Evolutionary conservation across 805 yeast species (phyloP), one percentile per base, ranked within the genome.

Genomic region (Yueomyces sinensis): DNA sequence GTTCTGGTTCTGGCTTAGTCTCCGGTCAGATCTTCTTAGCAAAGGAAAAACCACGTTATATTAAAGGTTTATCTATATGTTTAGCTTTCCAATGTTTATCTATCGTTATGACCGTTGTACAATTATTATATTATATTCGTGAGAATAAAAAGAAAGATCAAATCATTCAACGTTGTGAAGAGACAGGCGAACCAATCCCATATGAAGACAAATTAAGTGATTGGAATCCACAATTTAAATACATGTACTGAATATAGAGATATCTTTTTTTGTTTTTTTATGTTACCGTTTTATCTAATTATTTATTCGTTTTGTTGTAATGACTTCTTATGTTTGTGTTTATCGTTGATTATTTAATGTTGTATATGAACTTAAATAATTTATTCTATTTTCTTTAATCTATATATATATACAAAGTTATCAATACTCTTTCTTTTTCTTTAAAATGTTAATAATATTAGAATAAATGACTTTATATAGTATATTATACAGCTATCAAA

Each of bases 61-160:
- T 55, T 17, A 53, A 50, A 35, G 63, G 67, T 15, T 38, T 59
- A 33, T 58, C 70, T 17, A 54, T 70, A 27, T 60, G 65, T 36
- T 52, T 69, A 17, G 70, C 70, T 0, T 63, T 65, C 41, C 49
- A 66, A 25, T 53, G 56, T 3, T 42, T 66, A 17, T 63, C 75
- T 1, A 56, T 72, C 7, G 31, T 60, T 32, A 45, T 58, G 41
- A 33, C 56, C 2, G 37, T 54, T 27, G 52, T 66, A 39, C 59
- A 55, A 36, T 39, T 42, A n/a, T 43, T 54, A 22, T 41, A 62
- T 9, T 42, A 49, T 30, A 44, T 44, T 30, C 45, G 56, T 34
- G 65, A 63, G 41, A 59, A 51, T 32, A 39, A 45, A 36, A 67
- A 67, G 46, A 51, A 59, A 38, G 50, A 46, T 18, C 42, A 41